These are phyloP conservation scores for Cylindrotheca closterium DNA, from an alignment of 108 stramenopile species.

Conservation along the genomic window DNA sequence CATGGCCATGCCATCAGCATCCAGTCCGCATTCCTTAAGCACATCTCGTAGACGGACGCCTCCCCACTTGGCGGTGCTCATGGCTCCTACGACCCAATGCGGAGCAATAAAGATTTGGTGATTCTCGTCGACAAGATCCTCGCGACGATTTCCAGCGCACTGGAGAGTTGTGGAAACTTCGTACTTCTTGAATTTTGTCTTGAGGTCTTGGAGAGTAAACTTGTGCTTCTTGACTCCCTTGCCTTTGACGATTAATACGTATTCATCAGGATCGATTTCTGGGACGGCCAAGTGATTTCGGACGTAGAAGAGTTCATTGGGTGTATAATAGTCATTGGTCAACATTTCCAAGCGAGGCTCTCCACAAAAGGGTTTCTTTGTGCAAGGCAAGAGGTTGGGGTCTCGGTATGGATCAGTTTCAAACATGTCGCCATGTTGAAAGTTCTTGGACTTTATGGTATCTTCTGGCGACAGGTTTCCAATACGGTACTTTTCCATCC, in stretches of 20 bases:
- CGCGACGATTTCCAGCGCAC: constrained; percentile 80
- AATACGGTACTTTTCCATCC: constrained; percentile 45
- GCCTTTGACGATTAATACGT: constrained; percentile 52
- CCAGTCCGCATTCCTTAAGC: constrained; percentile 38
- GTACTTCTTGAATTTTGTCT: constrained; percentile 52
- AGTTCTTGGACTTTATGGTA: constrained; percentile 14
- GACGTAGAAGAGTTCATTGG: constrained; percentile 71
- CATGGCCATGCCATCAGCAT: constrained; percentile 52
- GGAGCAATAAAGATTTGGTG: constrained; percentile 44
- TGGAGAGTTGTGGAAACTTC: constrained; percentile 69
- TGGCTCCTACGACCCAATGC: constrained; percentile 73
- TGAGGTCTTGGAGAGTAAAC: constrained; percentile 63
- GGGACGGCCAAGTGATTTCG: constrained; percentile 86
- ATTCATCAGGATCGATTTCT: constrained; percentile 55
- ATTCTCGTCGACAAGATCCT: constrained; percentile 47
- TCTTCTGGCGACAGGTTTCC: constrained; percentile 40
- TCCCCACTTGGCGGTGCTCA: constrained; percentile 74
- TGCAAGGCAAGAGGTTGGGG: constrained; percentile 40
- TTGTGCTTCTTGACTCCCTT: constrained; percentile 48
- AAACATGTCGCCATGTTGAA: constrained; percentile 36
- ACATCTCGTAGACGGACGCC: constrained; percentile 69
- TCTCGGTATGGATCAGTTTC: constrained; percentile 61
- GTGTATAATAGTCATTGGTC: constrained; percentile 68
- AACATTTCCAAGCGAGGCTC: constrained; percentile 65
- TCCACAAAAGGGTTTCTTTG: constrained; percentile 63